Evolutionary conservation across 495 filamentous ascomycete genomes (phyloP).

Genomic region (Hypoxylon fuscum): DNA sequence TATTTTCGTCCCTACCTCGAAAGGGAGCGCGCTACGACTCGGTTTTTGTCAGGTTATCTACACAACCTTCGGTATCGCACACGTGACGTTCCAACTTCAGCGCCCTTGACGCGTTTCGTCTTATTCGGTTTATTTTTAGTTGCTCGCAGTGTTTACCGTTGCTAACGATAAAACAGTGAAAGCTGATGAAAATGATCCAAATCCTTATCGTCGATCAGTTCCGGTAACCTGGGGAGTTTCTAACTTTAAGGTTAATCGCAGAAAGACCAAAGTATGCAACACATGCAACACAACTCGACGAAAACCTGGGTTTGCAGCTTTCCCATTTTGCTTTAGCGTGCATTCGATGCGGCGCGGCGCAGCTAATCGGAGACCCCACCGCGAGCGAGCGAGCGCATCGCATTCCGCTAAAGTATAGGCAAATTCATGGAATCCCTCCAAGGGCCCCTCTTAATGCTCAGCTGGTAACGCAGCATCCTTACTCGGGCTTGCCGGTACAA

Average conservation of each 20-base stretch:
- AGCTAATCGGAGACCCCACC: conserved; percentile 31
- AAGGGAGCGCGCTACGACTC: conserved; percentile 11
- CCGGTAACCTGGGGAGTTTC: conserved; percentile 34
- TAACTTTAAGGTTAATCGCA: conserved; percentile 36
- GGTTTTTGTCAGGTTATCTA: conserved; percentile 14
- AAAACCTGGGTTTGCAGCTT: conserved; percentile 3
- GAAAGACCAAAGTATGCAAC: no score
- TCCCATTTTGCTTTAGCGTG: conserved; percentile 25
- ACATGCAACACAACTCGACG: no score
- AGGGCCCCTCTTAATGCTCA: no score
- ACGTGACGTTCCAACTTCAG: conserved; percentile 24
- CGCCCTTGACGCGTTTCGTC: not conserved
- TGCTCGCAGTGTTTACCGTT: no score
- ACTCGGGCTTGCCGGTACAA: no score
- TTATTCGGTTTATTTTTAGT: not conserved
- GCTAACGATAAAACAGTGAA: not conserved
- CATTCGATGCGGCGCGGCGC: conserved; percentile 13
- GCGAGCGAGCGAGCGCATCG: conserved; percentile 1
- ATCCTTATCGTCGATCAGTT: conserved; percentile 14
- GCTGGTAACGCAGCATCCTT: no score
- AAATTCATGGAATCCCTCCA: no score
- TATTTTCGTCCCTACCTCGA: conserved; percentile 4
- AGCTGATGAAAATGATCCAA: conserved; percentile 3
- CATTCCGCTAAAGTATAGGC: conserved; percentile 17
- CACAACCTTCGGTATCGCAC: conserved; percentile 13